These are phyloP conservation scores for Poa annua DNA, from an alignment of 176 grass and related monocot species.

Conservation along the genomic window DNA sequence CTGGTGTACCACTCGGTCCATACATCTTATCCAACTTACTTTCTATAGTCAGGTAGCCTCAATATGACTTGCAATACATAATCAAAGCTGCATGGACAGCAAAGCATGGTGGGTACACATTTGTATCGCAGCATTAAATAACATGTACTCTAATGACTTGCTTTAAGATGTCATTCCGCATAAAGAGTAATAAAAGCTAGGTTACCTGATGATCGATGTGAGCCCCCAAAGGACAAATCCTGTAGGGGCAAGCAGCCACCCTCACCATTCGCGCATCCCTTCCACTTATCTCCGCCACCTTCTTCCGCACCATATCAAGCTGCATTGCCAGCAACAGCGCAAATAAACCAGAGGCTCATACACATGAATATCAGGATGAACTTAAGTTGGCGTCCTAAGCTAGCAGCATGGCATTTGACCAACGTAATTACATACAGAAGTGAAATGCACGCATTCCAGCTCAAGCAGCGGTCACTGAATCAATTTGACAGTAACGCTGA, in stretches of 20 bases:
- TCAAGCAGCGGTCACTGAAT: not conserved
- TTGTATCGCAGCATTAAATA: not conserved
- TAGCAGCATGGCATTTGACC: not conserved
- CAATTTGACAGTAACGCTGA: not conserved
- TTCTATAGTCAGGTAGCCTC: not conserved
- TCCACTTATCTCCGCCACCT: conserved; percentile 65
- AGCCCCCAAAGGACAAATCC: conserved; percentile 89
- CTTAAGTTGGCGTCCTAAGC: not conserved
- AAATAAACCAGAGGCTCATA: not conserved
- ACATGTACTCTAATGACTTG: not conserved
- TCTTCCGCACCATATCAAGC: conserved; percentile 69
- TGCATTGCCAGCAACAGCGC: conserved; percentile 30
- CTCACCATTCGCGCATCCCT: conserved; percentile 55
- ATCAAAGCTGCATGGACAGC: not conserved
- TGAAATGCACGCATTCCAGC: not conserved
- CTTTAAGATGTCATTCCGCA: too few species aligned
- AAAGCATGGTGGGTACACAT: not conserved
- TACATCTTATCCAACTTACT: conserved; percentile 14
- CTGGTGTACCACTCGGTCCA: not conserved
- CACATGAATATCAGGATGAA: not conserved
- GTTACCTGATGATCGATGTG: conserved; percentile 96
- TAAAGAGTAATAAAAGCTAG: not conserved
- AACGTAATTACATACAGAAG: not conserved
- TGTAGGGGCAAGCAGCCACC: conserved; percentile 83
- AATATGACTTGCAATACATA: not conserved